Conservation (phyloP, 2,329 filamentous ascomycete species). For the Ophiosphaerella korrae region DNA sequence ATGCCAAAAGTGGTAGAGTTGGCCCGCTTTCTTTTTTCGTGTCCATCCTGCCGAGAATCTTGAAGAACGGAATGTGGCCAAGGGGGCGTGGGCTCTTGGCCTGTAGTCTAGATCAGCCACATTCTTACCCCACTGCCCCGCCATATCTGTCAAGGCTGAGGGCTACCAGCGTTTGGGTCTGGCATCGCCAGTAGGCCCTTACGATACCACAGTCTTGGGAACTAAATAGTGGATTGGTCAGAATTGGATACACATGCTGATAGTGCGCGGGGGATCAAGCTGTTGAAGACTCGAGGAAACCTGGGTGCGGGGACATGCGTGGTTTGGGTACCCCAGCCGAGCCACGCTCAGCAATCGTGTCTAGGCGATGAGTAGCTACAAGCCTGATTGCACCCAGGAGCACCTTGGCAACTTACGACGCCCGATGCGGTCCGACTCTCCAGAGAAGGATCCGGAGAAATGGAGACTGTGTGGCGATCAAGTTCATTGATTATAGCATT, state of each 20-base stretch:
- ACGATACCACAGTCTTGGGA: background rate
- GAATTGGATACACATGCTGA: background rate
- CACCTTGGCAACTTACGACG: constrained; percentile 22
- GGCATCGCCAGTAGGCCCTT: background rate
- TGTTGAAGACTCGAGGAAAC: background rate
- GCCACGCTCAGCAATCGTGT: constrained; percentile 12
- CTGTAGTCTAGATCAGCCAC: constrained; percentile 42
- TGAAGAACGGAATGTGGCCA: constrained; percentile 29
- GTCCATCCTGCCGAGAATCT: constrained; percentile 10
- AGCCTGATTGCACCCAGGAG: constrained; percentile 12
- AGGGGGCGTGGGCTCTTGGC: constrained; percentile 35
- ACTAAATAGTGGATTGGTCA: background rate
- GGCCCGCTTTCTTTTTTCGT: background rate
- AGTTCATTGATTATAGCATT: too few species aligned
- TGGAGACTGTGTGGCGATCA: background rate
- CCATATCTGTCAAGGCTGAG: constrained; percentile 15
- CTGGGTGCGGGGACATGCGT: background rate
- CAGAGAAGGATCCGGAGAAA: constrained; percentile 10
- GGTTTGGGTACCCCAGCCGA: constrained; percentile 1
- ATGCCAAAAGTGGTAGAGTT: constrained; percentile 1
- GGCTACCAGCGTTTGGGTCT: constrained; percentile 5
- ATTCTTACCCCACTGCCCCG: constrained; percentile 28
- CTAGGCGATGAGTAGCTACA: constrained; percentile 13
- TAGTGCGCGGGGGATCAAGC: background rate
- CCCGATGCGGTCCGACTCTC: constrained; percentile 26